These are phyloP conservation scores for Rhododendron mucronatum DNA, from an alignment of 148 eudicot species.

Conservation along the genomic window DNA sequence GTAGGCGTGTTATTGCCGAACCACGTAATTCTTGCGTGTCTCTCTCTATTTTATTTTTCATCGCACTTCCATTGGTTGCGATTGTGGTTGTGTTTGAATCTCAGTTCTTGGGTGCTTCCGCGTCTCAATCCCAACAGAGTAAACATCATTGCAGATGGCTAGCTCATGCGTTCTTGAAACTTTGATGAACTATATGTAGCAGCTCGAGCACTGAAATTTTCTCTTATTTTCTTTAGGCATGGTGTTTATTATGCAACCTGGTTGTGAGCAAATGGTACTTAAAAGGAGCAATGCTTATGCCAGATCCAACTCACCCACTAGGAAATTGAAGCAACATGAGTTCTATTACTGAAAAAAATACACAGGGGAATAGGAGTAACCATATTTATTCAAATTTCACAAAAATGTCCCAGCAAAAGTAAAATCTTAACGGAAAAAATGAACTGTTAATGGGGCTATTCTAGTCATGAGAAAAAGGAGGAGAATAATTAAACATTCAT, in stretches of 20 bases:
- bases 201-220: too few relatives aligned
- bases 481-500: background rate
- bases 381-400: background rate
- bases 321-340: background rate
- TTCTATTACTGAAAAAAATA: background rate
- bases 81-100: too few relatives aligned
- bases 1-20: too few relatives aligned
- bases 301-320: background rate
- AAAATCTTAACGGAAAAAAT: background rate
- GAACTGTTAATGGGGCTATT: background rate
- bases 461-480: background rate
- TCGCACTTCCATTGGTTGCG: too few relatives aligned
- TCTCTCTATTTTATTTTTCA: too few relatives aligned
- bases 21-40: too few relatives aligned
- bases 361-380: background rate
- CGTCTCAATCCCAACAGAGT: too few relatives aligned
- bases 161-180: background rate
- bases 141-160: too few relatives aligned
- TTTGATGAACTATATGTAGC: background rate
- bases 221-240: too few relatives aligned
- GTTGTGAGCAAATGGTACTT: background rate
- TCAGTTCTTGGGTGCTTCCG: too few relatives aligned
- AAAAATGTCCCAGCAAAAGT: background rate
- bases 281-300: background rate
- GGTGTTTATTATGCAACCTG: background rate